A percentile compares a stretch with the other conserved stretches of the same genome.
These are phyloP conservation scores for Jatropha curcas DNA, from an alignment of 345 rosid species.

Conservation along the genomic window DNA sequence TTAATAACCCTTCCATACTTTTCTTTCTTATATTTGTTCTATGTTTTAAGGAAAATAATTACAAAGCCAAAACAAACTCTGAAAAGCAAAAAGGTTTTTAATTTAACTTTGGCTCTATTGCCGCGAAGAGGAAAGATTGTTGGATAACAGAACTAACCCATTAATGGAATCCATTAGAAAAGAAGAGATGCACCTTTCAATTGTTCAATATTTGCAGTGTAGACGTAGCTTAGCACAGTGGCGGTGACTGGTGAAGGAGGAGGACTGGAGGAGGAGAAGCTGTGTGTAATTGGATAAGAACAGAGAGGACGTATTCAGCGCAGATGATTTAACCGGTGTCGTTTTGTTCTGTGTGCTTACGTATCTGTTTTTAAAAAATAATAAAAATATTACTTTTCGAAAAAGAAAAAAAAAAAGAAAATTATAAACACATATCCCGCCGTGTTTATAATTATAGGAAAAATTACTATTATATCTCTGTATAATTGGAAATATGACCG, in stretches of 20 bases:
- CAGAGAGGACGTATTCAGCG: too few relatives aligned
- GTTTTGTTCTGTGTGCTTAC: background rate
- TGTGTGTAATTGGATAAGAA: too few relatives aligned
- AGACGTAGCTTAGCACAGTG: background rate
- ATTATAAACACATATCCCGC: too few relatives aligned
- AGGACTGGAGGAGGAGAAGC: too few relatives aligned
- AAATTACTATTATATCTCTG: too few relatives aligned
- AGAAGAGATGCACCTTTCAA: slow-evolving; percentile 11
- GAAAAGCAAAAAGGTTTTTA: slow-evolving; percentile 7
- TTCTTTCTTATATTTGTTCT: slow-evolving; percentile 1
- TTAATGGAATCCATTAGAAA: slow-evolving; percentile 1
- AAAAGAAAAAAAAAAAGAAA: too few relatives aligned
- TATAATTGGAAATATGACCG: too few relatives aligned
- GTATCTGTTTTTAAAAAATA: too few relatives aligned
- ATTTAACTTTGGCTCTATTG: background rate
- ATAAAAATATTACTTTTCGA: too few relatives aligned
- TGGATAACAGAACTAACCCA: slow-evolving; percentile 17
- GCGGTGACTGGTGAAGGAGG: background rate
- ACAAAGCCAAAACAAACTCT: background rate
- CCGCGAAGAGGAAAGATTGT: background rate
- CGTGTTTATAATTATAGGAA: too few relatives aligned
- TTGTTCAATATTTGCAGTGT: background rate
- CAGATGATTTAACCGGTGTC: background rate
- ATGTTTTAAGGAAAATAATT: slow-evolving; percentile 5
- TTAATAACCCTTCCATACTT: slow-evolving; percentile 45